Base-by-base conservation (phyloP, 345 rosid genomes). In the Gossypium thurberi region DNA sequence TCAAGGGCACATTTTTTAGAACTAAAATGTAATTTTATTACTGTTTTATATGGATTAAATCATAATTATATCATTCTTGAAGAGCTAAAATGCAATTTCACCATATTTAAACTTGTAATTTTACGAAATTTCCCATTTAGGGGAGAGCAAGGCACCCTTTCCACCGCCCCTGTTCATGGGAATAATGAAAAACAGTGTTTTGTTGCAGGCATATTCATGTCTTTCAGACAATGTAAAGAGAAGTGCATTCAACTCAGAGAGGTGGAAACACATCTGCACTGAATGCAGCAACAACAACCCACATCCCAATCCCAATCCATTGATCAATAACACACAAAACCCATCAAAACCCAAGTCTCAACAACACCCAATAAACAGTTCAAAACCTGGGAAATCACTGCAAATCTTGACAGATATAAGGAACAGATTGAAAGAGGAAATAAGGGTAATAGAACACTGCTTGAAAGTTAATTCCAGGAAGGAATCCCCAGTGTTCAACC, bases 401-500 rank as follows among this genome's bases (percentile, higher is more conserved):
- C 83, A 67, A 46, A 76, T 79, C 9, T 70, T 91, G 10, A 85
- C 74, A 58, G 87, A 87, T 51, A 81, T 88, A 7, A 85, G 81
- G 63, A 88, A 85, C 10, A 87, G 90, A 72, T 85, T 92, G 75
- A 91, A 74, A 74, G 97, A 91, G 80, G 99, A 95, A 80, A 87
- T 91, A 8, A 86, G 76, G 20, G 96, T 95, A 76, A 89, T 95
- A 66, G 94, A 91, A 75, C 86, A 78, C 33, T 92, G 98, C 74
- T 72, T 91, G 58, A 88, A 84, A 84, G 74, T 85, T 11, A 84
- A 82, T 33, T 33, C 40, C 37, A 76, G 81, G 59, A 80, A 72
- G 61, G 85, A 79, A 73, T 61, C 79, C 2, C 70, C 83, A 2
- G 67, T 72, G 63, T 73, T 76, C 75, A 71, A 68, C 44, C 84